These are phyloP conservation scores for Alternaria triticimaculans DNA, from an alignment of 2,329 filamentous ascomycete species.

Conservation along the genomic window DNA sequence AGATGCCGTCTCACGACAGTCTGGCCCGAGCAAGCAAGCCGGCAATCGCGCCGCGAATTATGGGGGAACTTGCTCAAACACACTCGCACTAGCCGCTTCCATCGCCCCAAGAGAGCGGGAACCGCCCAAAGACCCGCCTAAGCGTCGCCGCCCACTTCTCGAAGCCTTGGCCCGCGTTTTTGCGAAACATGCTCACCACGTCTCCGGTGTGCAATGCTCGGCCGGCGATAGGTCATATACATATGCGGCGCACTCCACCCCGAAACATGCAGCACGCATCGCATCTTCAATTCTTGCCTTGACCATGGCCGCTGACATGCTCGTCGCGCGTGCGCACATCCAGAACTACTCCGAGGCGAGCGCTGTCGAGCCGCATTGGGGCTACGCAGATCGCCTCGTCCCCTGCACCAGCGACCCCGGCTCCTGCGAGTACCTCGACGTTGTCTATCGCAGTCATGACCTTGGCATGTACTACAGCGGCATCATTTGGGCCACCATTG, in stretches of 20 bases:
- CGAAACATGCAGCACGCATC: neutral
- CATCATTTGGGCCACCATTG: slow-evolving; percentile 64
- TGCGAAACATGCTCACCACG: slow-evolving; percentile 16
- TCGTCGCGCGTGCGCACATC: slow-evolving; percentile 45
- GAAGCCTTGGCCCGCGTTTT: neutral
- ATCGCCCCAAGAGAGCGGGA: neutral
- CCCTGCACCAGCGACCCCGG: slow-evolving; percentile 66
- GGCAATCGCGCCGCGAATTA: slow-evolving; percentile 20
- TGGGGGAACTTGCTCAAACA: slow-evolving; percentile 44
- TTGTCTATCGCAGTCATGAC: slow-evolving; percentile 62
- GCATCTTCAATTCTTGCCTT: slow-evolving; percentile 17
- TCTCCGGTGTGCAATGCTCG: neutral
- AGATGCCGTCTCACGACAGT: slow-evolving; percentile 10
- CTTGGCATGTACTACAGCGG: slow-evolving; percentile 62
- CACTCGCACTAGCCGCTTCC: slow-evolving; percentile 21
- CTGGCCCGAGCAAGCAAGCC: slow-evolving; percentile 5
- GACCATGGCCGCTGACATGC: slow-evolving; percentile 28
- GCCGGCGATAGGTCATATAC: slow-evolving; percentile 15
- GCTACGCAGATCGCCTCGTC: slow-evolving; percentile 60
- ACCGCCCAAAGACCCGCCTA: neutral
- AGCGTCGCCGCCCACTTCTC: slow-evolving; percentile 1
- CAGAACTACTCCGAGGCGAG: slow-evolving; percentile 54
- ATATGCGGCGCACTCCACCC: slow-evolving; percentile 3
- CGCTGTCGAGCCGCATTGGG: slow-evolving; percentile 60
- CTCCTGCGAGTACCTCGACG: slow-evolving; percentile 65